Percentiles rank a stretch among this genome's conserved stretches.
phyloP scores from a whole-genome alignment of 805 yeast species.

The Alloascoidea hylecoeti region DNA sequence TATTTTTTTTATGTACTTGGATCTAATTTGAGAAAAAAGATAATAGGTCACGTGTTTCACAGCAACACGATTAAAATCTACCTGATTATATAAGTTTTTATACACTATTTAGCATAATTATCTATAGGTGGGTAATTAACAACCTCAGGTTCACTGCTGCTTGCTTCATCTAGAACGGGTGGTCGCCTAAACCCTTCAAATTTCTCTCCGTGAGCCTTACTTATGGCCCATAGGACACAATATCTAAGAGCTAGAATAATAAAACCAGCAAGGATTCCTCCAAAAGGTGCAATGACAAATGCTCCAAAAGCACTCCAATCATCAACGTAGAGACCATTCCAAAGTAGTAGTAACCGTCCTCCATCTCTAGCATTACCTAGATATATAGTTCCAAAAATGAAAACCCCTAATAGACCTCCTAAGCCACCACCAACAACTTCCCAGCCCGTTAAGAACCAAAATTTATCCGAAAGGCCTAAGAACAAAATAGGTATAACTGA shows the following conservation, averaged over 20 bases:
- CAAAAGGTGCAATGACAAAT: conserved; percentile 80
- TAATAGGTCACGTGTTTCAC: too few species aligned
- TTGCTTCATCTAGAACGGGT: too few species aligned
- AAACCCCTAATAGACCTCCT: conserved; percentile 70
- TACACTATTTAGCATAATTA: too few species aligned
- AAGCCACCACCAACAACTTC: conserved; percentile 78
- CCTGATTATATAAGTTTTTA: too few species aligned
- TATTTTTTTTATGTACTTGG: too few species aligned
- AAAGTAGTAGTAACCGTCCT: conserved; percentile 56
- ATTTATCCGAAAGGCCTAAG: conserved; percentile 54
- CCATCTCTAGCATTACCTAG: conserved; percentile 64
- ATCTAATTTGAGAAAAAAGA: too few species aligned
- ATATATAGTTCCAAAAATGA: conserved; percentile 74
- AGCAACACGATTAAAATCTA: too few species aligned
- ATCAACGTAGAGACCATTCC: conserved; percentile 65
- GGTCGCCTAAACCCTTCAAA: too few species aligned
- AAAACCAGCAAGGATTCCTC: conserved; percentile 50
- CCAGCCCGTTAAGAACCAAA: conserved; percentile 62
- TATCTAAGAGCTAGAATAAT: conserved; percentile 36
- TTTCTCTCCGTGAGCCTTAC: too few species aligned
- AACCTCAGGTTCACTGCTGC: too few species aligned
- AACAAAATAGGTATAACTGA: conserved; percentile 76
- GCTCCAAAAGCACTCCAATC: conserved; percentile 97
- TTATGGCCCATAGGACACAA: conserved; percentile 8
- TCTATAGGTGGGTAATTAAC: too few species aligned